These are phyloP conservation scores for Aspergillus fumigatus DNA, from an alignment of 2,329 filamentous ascomycete genomes.

Conservation along the genomic window DNA sequence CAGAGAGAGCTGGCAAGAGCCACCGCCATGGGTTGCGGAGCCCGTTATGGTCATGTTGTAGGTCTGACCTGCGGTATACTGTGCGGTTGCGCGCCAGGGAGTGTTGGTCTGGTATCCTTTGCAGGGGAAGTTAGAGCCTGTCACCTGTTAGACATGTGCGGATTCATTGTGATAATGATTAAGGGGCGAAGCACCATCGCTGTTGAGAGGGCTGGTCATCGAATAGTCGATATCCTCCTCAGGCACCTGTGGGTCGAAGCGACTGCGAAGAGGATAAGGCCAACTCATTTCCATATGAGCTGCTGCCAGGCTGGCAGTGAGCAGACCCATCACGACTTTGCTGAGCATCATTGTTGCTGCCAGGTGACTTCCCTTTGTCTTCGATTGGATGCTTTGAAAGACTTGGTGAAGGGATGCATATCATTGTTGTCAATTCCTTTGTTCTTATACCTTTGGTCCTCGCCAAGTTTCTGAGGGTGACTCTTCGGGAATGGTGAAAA, in stretches of 20 bases:
- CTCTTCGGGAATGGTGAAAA: background rate
- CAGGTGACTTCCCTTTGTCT: background rate
- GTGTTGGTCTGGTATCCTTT: constrained; percentile 56
- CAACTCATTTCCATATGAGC: constrained; percentile 50
- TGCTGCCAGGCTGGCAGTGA: constrained; percentile 1
- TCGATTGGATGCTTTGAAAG: background rate
- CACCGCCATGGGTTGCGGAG: constrained; percentile 58
- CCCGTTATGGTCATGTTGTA: constrained; percentile 61
- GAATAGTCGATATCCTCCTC: constrained; percentile 55
- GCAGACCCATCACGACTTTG: background rate
- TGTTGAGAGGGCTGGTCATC: constrained; percentile 60
- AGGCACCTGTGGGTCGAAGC: constrained; percentile 37
- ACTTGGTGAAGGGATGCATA: background rate
- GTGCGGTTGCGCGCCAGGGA: constrained; percentile 49
- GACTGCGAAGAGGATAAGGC: constrained; percentile 47
- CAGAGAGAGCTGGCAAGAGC: constrained; percentile 68
- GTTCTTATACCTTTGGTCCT: background rate
- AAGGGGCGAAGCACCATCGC: constrained; percentile 26
- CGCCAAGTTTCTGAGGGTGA: background rate
- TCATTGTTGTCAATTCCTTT: background rate
- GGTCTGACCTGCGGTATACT: constrained; percentile 55
- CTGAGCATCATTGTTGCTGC: constrained; percentile 2
- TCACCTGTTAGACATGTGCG: background rate
- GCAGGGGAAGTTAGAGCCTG: constrained; percentile 64
- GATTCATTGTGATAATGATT: too few species aligned